A percentile compares a stretch with the other conserved stretches of the same genome.
Evolutionary conservation across 2,329 filamentous ascomycete genomes (phyloP).

Genomic region (Neofusicoccum cordaticola): DNA sequence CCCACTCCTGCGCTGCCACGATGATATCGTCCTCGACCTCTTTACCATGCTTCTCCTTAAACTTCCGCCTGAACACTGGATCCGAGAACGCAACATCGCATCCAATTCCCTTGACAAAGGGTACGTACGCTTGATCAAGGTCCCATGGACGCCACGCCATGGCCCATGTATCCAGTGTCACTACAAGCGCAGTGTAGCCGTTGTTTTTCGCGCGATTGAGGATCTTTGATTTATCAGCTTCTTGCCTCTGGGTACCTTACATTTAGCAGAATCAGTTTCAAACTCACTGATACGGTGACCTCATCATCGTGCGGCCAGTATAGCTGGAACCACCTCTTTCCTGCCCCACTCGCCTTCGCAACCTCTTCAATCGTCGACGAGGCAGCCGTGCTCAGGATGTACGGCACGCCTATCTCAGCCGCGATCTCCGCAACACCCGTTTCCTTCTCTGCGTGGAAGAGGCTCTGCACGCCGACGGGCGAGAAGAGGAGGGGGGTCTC

Average conservation of each 20-base stretch:
- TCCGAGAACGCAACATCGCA: constrained; percentile 64
- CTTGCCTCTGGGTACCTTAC: too few relatives aligned
- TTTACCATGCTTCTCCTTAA: constrained; percentile 45
- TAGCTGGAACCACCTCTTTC: constrained; percentile 66
- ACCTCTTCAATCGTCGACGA: constrained; percentile 62
- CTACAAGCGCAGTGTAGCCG: constrained; percentile 63
- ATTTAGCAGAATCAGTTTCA: neutral
- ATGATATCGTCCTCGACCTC: constrained; percentile 42
- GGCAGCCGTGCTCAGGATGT: constrained; percentile 63
- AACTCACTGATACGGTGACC: constrained; percentile 54
- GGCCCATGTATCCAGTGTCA: constrained; percentile 68
- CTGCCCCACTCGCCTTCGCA: constrained; percentile 53
- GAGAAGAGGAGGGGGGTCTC: constrained; percentile 58
- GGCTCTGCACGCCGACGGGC: constrained; percentile 63
- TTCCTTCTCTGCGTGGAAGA: constrained; percentile 66
- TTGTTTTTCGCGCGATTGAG: constrained; percentile 58
- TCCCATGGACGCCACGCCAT: constrained; percentile 66
- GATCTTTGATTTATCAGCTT: constrained; percentile 31
- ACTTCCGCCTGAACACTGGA: constrained; percentile 61
- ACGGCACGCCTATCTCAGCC: constrained; percentile 59
- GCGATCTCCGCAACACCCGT: constrained; percentile 59
- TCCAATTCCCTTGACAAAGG: constrained; percentile 44
- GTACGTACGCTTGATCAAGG: constrained; percentile 54
- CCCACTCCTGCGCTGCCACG: constrained; percentile 26
- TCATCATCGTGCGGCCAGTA: constrained; percentile 68